These are phyloP conservation scores for Ophiostoma quercus DNA, from an alignment of 2,329 filamentous ascomycete species.

Conservation along the genomic window DNA sequence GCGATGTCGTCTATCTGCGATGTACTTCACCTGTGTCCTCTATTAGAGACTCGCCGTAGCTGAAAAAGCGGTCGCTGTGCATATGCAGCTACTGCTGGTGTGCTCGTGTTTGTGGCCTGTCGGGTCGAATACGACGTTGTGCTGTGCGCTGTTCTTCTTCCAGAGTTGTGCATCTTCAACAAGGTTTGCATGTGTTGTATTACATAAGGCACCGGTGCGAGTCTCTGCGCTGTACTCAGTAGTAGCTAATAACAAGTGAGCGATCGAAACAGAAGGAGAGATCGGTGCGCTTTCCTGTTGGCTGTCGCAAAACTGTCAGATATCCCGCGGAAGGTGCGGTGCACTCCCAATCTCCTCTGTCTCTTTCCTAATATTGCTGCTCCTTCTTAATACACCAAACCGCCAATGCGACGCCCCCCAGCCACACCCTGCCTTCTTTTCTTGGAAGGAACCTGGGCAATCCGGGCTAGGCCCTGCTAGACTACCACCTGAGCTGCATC, in stretches of 20 bases:
- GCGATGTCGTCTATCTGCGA: not conserved
- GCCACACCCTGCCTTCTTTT: conserved; percentile 13
- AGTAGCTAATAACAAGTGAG: not conserved
- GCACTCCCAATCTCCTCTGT: not conserved
- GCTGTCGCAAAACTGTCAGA: not conserved
- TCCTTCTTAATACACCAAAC: not conserved
- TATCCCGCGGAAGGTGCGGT: not conserved
- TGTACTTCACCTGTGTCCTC: not conserved
- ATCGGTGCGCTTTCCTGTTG: conserved; percentile 3
- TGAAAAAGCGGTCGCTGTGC: conserved; percentile 12
- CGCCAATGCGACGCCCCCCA: not conserved
- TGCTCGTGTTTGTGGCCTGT: not conserved
- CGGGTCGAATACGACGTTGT: not conserved
- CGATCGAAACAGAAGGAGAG: conserved; percentile 1
- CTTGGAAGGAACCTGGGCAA: not conserved
- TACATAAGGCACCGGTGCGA: not conserved
- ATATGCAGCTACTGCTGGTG: not conserved
- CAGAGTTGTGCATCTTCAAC: conserved; percentile 4
- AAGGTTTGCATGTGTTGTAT: not conserved
- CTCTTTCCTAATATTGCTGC: not conserved
- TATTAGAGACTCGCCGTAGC: not conserved
- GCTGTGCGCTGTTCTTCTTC: not conserved
- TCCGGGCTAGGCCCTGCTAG: conserved; percentile 1
- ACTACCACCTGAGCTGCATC: conserved; percentile 10
- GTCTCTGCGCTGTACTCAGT: not conserved